These are phyloP conservation scores for Aspergillus calidoustus DNA, from an alignment of 2,329 filamentous ascomycete species.

Conservation along the genomic window DNA sequence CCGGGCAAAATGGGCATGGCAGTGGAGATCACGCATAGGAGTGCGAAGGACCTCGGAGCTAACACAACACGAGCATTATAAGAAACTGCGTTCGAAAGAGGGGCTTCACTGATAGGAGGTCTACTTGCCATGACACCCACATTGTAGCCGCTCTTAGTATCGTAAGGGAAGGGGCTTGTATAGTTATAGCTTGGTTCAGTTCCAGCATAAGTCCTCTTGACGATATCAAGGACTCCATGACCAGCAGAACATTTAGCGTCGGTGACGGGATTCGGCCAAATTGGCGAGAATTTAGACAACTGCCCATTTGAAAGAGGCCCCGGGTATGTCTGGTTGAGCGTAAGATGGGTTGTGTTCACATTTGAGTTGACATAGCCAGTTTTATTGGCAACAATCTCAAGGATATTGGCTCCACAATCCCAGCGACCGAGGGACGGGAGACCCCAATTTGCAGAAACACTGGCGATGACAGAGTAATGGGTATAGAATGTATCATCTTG, in stretches of 20 bases:
- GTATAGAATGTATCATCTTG: constrained; percentile 72
- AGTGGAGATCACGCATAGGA: background rate
- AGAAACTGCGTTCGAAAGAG: background rate
- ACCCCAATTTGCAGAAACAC: constrained; percentile 71
- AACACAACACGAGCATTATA: background rate
- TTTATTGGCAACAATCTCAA: constrained; percentile 61
- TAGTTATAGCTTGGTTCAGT: constrained; percentile 40
- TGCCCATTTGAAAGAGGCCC: constrained; percentile 44
- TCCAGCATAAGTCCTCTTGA: constrained; percentile 38
- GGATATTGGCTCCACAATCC: constrained; percentile 75
- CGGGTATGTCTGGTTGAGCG: constrained; percentile 60
- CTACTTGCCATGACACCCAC: constrained; percentile 31
- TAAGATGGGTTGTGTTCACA: constrained; percentile 48
- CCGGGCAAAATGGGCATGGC: background rate
- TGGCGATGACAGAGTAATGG: constrained; percentile 72
- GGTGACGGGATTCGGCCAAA: constrained; percentile 37
- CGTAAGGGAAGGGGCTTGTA: constrained; percentile 36
- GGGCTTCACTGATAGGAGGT: background rate
- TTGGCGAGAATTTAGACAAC: constrained; percentile 33
- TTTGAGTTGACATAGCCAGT: constrained; percentile 60
- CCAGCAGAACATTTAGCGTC: constrained; percentile 39
- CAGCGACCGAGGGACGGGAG: constrained; percentile 71
- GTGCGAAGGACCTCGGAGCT: background rate
- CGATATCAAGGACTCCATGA: constrained; percentile 39
- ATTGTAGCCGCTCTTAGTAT: constrained; percentile 24